Percentiles rank a stretch among this genome's conserved stretches.
Conservation (phyloP, 345 rosid genomes). For the Psidium guajava region DNA sequence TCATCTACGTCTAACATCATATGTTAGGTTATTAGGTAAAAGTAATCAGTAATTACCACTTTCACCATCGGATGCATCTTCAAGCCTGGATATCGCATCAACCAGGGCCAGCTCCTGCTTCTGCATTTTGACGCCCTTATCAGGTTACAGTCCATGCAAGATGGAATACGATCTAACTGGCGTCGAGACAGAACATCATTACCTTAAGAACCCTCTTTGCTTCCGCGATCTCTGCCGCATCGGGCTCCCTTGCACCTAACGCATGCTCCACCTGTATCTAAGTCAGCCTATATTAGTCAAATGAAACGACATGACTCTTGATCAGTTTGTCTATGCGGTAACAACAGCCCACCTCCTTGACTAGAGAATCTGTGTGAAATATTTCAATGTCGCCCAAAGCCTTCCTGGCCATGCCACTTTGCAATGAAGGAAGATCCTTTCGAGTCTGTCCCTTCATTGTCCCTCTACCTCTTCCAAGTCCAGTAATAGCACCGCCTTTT, state of each 20-base stretch:
- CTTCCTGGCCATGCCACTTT: constrained; percentile 72
- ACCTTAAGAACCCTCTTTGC: constrained; percentile 84
- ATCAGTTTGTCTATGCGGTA: not conserved
- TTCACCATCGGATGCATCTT: constrained; percentile 94
- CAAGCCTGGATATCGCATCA: constrained; percentile 83
- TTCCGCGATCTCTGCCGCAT: constrained; percentile 64
- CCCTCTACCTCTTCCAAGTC: constrained; percentile 81
- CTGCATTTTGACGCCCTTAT: constrained; percentile 16
- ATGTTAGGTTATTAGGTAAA: constrained; percentile 17
- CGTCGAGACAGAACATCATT: constrained; percentile 5
- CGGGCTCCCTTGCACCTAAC: constrained; percentile 46
- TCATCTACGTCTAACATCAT: not conserved
- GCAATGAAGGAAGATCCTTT: constrained; percentile 39
- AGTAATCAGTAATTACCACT: constrained; percentile 81
- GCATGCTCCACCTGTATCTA: constrained; percentile 67
- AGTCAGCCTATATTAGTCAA: not conserved
- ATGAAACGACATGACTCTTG: not conserved
- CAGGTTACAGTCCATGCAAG: not conserved
- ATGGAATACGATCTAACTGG: not conserved
- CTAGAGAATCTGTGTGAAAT: constrained; percentile 77
- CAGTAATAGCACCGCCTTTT: constrained; percentile 53
- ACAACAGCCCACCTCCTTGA: constrained; percentile 59
- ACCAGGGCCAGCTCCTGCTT: constrained; percentile 88
- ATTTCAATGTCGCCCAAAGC: constrained; percentile 71
- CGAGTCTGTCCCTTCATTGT: constrained; percentile 32